Percentiles rank a stretch among this genome's conserved stretches.
Evolutionary conservation across 768 basidiomycete genomes (phyloP).

Genomic region (Trametes punicea): DNA sequence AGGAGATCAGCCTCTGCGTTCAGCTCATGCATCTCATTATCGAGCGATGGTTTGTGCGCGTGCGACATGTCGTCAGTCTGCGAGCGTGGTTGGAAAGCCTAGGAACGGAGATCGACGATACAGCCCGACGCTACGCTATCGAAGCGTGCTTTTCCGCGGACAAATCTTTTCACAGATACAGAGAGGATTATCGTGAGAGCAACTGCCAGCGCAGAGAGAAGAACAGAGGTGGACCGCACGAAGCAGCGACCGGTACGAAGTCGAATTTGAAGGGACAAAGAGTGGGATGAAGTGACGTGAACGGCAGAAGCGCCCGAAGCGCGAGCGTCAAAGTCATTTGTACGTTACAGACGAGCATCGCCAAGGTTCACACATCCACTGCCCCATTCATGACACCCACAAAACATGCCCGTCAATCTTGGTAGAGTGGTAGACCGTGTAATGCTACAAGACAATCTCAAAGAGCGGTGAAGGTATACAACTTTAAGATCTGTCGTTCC

Average conservation of each 20-base stretch:
- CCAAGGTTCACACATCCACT: too few relatives aligned
- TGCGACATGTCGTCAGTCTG: slow-evolving; percentile 10
- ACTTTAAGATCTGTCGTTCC: slow-evolving; percentile 1
- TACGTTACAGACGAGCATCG: neutral
- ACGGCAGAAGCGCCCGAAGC: neutral
- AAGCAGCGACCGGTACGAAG: neutral
- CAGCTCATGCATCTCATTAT: slow-evolving; percentile 25
- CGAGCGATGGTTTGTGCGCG: slow-evolving; percentile 17
- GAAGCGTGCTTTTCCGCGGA: neutral
- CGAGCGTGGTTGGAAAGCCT: neutral
- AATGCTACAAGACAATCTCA: neutral
- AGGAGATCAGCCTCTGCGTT: slow-evolving; percentile 23
- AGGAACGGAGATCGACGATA: neutral
- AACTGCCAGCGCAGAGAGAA: neutral
- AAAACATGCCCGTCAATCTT: too few relatives aligned
- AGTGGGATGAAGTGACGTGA: slow-evolving; percentile 3
- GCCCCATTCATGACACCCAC: too few relatives aligned
- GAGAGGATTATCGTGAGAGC: neutral
- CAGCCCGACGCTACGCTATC: slow-evolving; percentile 2
- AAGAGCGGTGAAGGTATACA: neutral
- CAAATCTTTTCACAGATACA: neutral
- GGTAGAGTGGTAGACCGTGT: neutral
- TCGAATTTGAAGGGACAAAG: neutral
- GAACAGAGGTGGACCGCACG: neutral
- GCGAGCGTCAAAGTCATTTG: slow-evolving; percentile 4